These are phyloP conservation scores for Tritrichomonas foetus DNA, from an alignment of 208 protist species.

Conservation along the genomic window DNA sequence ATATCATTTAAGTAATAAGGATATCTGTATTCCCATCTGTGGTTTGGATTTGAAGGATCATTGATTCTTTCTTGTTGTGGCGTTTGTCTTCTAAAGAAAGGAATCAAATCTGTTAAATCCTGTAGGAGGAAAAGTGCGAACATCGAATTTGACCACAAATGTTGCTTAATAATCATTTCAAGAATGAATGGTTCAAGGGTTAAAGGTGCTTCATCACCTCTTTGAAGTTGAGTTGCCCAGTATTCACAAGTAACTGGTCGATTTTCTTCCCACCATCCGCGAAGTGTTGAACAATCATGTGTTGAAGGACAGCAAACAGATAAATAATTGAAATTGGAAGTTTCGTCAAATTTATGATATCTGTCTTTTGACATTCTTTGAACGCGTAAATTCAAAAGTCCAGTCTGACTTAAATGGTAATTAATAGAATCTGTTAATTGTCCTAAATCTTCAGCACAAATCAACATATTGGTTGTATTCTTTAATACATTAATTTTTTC, in stretches of 20 bases:
- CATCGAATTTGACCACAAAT: not conserved
- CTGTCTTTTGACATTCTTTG: conserved; percentile 17
- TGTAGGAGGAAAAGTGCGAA: not conserved
- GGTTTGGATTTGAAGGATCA: not conserved
- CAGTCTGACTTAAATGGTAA: not conserved
- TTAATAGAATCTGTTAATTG: not conserved
- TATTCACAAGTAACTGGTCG: not conserved
- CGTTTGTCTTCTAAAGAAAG: not conserved
- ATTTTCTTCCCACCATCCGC: conserved; percentile 28
- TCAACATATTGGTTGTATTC: not conserved
- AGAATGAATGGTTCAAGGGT: not conserved
- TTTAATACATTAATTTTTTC: not conserved
- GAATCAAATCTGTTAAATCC: not conserved
- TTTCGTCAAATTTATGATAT: not conserved
- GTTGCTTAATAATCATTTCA: not conserved
- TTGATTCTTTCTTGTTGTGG: conserved; percentile 24
- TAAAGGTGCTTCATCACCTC: not conserved
- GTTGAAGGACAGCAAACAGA: not conserved
- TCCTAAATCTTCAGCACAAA: conserved; percentile 30
- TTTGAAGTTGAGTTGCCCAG: not conserved
- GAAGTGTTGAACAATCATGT: not conserved
- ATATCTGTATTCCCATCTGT: not conserved
- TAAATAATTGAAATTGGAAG: not conserved
- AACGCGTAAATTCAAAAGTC: not conserved
- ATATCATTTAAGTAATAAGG: not conserved